Conservation (phyloP, 805 yeast genomes). For the Barnettozyma californica region DNA sequence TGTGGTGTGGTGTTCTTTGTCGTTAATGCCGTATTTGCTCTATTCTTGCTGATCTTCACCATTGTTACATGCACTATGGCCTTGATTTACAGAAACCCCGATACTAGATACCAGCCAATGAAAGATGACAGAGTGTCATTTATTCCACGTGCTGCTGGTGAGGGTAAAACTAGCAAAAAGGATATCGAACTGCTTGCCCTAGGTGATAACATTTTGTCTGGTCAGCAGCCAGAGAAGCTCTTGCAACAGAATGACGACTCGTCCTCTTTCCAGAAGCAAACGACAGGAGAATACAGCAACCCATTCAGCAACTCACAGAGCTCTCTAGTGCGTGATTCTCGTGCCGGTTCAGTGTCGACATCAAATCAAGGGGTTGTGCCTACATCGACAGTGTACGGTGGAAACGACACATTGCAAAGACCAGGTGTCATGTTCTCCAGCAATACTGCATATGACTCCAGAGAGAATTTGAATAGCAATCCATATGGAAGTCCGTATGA, state of each 20-base stretch:
- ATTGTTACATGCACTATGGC: conserved; percentile 85
- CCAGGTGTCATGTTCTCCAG: conserved; percentile 9
- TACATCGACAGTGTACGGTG: conserved; percentile 7
- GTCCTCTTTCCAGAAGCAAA: background rate
- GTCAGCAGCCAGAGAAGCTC: conserved; percentile 24
- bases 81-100: conserved; percentile 84
- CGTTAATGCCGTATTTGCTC: conserved; percentile 83
- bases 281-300: background rate
- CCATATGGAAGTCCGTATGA: conserved; percentile 5
- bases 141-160: conserved; percentile 51
- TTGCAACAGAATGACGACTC: conserved; percentile 12
- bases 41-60: conserved; percentile 76
- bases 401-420: background rate
- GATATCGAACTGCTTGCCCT: conserved; percentile 26
- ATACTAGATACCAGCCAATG: conserved; percentile 92
- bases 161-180: conserved; percentile 22
- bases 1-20: conserved; percentile 89
- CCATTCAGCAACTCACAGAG: background rate
- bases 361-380: conserved; percentile 4
- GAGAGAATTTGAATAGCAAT: background rate
- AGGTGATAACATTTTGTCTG: conserved; percentile 26
- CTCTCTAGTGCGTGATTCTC: conserved; percentile 1
- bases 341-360: conserved; percentile 3
- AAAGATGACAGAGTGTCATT: conserved; percentile 96
- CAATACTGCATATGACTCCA: background rate